Evolutionary conservation across 176 grass and related monocot genomes (phyloP).

Genomic region (barley (Hordeum vulgare)): DNA sequence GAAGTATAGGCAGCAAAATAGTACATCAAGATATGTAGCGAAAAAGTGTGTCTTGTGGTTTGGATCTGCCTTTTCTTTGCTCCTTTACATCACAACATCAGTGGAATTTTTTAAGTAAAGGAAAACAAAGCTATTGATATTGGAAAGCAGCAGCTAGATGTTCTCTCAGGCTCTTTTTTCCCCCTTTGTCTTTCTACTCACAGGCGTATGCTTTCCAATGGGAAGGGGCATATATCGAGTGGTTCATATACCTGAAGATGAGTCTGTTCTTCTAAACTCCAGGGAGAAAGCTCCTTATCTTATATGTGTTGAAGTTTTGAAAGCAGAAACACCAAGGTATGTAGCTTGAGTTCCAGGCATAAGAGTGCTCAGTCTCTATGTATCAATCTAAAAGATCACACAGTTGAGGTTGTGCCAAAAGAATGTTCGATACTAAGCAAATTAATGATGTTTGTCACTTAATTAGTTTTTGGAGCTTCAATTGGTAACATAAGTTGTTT

Average conservation of each 20-base stretch:
- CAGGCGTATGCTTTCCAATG: slow-evolving; percentile 98
- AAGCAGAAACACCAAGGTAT: slow-evolving; percentile 87
- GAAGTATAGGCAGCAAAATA: background rate
- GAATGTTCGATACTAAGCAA: background rate
- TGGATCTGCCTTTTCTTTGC: background rate
- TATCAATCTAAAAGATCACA: background rate
- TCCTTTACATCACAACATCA: background rate
- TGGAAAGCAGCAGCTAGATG: background rate
- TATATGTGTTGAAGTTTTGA: slow-evolving; percentile 97
- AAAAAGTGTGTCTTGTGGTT: background rate
- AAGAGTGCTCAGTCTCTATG: background rate
- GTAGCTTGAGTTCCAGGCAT: slow-evolving; percentile 3
- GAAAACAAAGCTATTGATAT: slow-evolving; percentile 6
- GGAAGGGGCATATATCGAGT: slow-evolving; percentile 92
- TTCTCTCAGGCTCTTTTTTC: slow-evolving; percentile 15
- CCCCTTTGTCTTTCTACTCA: slow-evolving; percentile 16
- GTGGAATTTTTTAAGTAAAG: background rate
- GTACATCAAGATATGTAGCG: background rate
- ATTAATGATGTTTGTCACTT: slow-evolving; percentile 3
- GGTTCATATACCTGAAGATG: slow-evolving; percentile 94
- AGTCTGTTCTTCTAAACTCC: slow-evolving; percentile 91
- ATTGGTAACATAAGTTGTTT: background rate
- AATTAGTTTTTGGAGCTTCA: slow-evolving; percentile 2
- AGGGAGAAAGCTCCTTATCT: slow-evolving; percentile 99
- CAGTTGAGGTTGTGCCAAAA: background rate